Percentiles rank a stretch among this genome's conserved stretches.
phyloP scores from a whole-genome alignment of 2,329 filamentous ascomycete genomes.

The Grosmannia huntii region DNA sequence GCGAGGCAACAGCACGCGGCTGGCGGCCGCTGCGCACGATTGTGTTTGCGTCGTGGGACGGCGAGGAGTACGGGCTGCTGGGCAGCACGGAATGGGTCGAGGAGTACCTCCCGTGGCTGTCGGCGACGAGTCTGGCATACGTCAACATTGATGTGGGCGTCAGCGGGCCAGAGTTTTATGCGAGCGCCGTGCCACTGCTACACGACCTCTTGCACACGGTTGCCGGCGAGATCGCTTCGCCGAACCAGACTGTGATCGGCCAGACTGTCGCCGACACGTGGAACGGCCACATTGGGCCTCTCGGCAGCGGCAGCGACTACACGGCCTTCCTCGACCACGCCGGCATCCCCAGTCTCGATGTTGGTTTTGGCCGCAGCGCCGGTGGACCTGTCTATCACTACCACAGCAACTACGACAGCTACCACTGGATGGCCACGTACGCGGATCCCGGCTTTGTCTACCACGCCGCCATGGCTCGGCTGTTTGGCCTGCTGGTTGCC shows the following conservation, averaged over 20 bases:
- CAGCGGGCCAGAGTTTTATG: slow-evolving; percentile 48
- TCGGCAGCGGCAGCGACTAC: slow-evolving; percentile 63
- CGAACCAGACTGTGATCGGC: slow-evolving; percentile 60
- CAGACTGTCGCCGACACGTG: slow-evolving; percentile 60
- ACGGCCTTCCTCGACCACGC: slow-evolving; percentile 64
- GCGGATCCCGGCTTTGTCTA: slow-evolving; percentile 59
- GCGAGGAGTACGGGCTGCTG: slow-evolving; percentile 74
- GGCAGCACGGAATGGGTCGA: slow-evolving; percentile 92
- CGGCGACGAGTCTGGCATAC: slow-evolving; percentile 61
- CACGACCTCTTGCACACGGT: slow-evolving; percentile 60
- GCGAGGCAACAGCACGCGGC: slow-evolving; percentile 52
- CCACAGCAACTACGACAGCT: slow-evolving; percentile 85
- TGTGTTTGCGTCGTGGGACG: slow-evolving; percentile 76
- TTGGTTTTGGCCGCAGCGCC: slow-evolving; percentile 41
- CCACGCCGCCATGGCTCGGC: slow-evolving; percentile 52
- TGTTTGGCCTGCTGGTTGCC: slow-evolving; percentile 49
- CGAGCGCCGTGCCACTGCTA: slow-evolving; percentile 61
- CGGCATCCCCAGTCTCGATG: slow-evolving; percentile 52
- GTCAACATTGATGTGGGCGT: slow-evolving; percentile 74
- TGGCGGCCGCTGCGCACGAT: slow-evolving; percentile 85
- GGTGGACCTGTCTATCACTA: slow-evolving; percentile 56
- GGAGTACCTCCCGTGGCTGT: slow-evolving; percentile 73
- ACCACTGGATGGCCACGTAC: slow-evolving; percentile 75
- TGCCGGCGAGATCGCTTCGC: slow-evolving; percentile 48
- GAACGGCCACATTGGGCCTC: slow-evolving; percentile 47